These are phyloP conservation scores for Austroboletus niveus DNA, from an alignment of 1,284 basidiomycete genomes.

Conservation along the genomic window DNA sequence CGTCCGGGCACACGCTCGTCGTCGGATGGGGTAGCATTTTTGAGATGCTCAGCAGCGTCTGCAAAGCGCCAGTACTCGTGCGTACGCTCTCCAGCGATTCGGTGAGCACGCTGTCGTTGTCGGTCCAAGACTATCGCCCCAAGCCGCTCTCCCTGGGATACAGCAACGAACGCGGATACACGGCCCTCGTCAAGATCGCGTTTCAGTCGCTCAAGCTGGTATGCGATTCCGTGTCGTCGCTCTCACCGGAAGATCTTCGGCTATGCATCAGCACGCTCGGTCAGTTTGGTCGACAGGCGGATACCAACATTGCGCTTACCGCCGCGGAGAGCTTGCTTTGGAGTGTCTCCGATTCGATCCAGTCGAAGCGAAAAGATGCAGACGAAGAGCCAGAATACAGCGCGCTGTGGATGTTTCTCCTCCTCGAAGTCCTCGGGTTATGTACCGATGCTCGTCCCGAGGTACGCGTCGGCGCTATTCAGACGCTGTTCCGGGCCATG, in stretches of 20 bases:
- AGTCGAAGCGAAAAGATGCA: constrained; percentile 68
- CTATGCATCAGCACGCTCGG: constrained; percentile 89
- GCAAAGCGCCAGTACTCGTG: constrained; percentile 48
- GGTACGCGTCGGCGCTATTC: constrained; percentile 90
- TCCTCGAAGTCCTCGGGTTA: constrained; percentile 80
- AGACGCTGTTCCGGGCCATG: constrained; percentile 91
- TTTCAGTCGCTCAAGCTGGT: constrained; percentile 94
- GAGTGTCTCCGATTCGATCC: constrained; percentile 92
- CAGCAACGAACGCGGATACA: constrained; percentile 61
- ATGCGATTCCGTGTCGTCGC: constrained; percentile 85
- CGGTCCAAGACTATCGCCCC: constrained; percentile 33
- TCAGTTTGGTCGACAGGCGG: constrained; percentile 86
- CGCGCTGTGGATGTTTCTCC: constrained; percentile 87
- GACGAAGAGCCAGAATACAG: constrained; percentile 72
- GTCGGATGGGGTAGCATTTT: constrained; percentile 95
- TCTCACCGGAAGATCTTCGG: constrained; percentile 79
- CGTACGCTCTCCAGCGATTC: constrained; percentile 46
- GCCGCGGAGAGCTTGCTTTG: constrained; percentile 87
- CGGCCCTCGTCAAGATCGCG: constrained; percentile 78
- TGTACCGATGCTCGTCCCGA: constrained; percentile 83
- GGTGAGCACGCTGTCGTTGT: constrained; percentile 37
- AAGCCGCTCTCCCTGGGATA: constrained; percentile 53
- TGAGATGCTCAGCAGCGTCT: constrained; percentile 83
- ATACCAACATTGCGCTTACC: constrained; percentile 94
- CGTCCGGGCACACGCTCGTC: constrained; percentile 86